These are phyloP conservation scores for Kokia cookei DNA, from an alignment of 441 rosid genomes.

Conservation along the genomic window DNA sequence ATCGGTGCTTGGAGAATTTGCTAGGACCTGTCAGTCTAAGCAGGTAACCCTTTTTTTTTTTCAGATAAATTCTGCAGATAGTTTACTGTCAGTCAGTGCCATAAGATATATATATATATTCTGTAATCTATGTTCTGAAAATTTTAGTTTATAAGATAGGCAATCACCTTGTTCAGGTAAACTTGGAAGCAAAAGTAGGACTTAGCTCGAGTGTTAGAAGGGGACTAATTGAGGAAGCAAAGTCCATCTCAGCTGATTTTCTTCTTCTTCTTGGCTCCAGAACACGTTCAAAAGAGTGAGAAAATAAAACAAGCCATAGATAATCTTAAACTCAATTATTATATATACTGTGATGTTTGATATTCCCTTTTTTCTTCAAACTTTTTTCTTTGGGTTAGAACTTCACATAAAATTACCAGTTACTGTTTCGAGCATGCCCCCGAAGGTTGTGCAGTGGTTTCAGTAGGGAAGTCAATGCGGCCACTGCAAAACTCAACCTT, in stretches of 20 bases:
- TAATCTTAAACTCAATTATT: background rate
- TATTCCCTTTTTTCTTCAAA: background rate
- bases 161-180: conserved; percentile 34
- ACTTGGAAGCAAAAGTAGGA: conserved; percentile 82
- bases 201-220: conserved; percentile 48
- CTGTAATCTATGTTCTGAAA: background rate
- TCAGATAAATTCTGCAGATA: background rate
- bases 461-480: conserved; percentile 41
- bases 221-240: conserved; percentile 68
- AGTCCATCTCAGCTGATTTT: conserved; percentile 63
- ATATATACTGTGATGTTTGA: background rate
- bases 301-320: background rate
- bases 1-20: conserved; percentile 72
- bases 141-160: background rate
- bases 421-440: conserved; percentile 61
- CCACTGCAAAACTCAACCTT: conserved; percentile 18
- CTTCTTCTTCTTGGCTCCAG: conserved; percentile 62
- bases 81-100: background rate
- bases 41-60: conserved; percentile 28
- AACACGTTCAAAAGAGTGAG: conserved; percentile 41
- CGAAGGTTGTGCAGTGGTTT: conserved; percentile 49
- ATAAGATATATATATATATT: background rate
- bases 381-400: conserved; percentile 23
- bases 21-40: conserved; percentile 50
- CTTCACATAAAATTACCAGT: conserved; percentile 34